These are phyloP conservation scores for Ottelia alismoides DNA, from an alignment of 106 monocot genomes.

Conservation along the genomic window DNA sequence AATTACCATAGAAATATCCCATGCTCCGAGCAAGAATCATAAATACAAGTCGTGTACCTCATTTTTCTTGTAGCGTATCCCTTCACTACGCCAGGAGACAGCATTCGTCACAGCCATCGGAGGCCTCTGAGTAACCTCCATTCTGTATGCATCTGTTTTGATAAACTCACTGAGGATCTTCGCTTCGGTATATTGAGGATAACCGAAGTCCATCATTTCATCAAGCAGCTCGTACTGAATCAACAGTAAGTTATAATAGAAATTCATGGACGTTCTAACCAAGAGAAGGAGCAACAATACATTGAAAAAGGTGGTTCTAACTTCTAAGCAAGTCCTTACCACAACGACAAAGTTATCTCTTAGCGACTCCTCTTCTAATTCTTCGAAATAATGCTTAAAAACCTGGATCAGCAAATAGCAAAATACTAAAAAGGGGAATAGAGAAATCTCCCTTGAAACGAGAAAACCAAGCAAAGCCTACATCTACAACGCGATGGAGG, in stretches of 20 bases:
- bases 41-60: slow-evolving; percentile 42
- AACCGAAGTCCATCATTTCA: slow-evolving; percentile 98
- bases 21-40: background rate
- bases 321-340: slow-evolving; percentile 38
- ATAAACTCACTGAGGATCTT: slow-evolving; percentile 96
- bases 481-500: slow-evolving; percentile 76
- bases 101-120: slow-evolving; percentile 99
- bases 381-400: slow-evolving; percentile 97
- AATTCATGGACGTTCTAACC: background rate
- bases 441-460: too few species aligned
- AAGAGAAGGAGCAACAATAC: background rate
- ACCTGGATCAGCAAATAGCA: too few species aligned
- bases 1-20: background rate
- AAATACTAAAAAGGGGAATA: too few species aligned
- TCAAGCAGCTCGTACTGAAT: slow-evolving; percentile 86
- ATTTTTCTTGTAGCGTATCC: slow-evolving; percentile 95
- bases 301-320: too few species aligned
- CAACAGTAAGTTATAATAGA: background rate
- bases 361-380: slow-evolving; percentile 86
- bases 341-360: slow-evolving; percentile 99
- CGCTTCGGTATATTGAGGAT: slow-evolving; percentile 93
- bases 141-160: slow-evolving; percentile 94
- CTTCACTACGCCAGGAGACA: slow-evolving; percentile 98
- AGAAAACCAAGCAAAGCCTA: too few species aligned
- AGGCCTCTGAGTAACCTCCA: slow-evolving; percentile 92